These are phyloP conservation scores for Zopfia rhizophila DNA, from an alignment of 2,329 filamentous ascomycete species.

Conservation along the genomic window DNA sequence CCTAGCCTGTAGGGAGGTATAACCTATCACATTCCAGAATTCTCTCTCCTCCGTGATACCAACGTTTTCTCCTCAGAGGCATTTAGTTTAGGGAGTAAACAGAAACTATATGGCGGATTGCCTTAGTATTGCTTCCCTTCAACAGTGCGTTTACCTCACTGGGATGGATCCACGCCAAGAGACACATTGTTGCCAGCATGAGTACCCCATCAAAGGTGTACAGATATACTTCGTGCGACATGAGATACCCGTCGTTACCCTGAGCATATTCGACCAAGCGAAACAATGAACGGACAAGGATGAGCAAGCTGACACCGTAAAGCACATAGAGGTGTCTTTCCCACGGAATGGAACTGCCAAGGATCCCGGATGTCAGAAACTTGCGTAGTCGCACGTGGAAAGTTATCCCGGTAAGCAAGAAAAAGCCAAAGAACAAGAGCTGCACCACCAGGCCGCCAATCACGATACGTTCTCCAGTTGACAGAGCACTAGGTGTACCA, in stretches of 20 bases:
- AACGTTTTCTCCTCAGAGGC: too few relatives aligned
- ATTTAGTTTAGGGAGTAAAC: too few relatives aligned
- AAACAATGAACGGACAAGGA: constrained; percentile 61
- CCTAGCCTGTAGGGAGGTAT: too few relatives aligned
- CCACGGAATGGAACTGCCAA: constrained; percentile 25
- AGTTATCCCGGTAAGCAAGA: constrained; percentile 43
- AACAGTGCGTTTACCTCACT: constrained; percentile 23
- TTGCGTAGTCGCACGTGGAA: too few relatives aligned
- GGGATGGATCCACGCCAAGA: constrained; percentile 51
- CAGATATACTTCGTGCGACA: constrained; percentile 55
- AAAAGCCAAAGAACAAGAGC: constrained; percentile 60
- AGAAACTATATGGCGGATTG: too few relatives aligned
- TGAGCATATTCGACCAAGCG: constrained; percentile 61
- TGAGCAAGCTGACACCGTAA: constrained; percentile 57
- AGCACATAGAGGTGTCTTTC: constrained; percentile 54
- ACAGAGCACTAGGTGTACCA: too few relatives aligned
- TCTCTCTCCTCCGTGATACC: too few relatives aligned
- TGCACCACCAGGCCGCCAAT: constrained; percentile 60
- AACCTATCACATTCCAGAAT: too few relatives aligned
- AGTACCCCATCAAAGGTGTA: constrained; percentile 59
- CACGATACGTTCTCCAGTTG: constrained; percentile 56
- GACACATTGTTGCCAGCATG: constrained; percentile 56
- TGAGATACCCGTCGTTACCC: constrained; percentile 57
- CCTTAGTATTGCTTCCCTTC: too few relatives aligned
- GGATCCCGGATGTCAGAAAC: too few relatives aligned